phyloP scores from a whole-genome alignment of 257 asterid species.

The Jacaranda copaia region DNA sequence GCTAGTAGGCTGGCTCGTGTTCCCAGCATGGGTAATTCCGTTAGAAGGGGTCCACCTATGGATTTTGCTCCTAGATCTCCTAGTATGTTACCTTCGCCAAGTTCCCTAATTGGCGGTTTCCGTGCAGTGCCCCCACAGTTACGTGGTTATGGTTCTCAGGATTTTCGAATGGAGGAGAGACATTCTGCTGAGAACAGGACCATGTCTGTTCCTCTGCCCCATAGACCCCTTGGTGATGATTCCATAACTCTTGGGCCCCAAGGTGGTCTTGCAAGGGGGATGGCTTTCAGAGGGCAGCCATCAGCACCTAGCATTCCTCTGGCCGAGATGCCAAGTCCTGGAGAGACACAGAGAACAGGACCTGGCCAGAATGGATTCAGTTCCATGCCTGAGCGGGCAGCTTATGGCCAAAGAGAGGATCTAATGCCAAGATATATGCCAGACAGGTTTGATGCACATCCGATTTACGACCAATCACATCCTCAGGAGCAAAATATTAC shows the following conservation, averaged over 20 bases:
- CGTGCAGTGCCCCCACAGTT: constrained; percentile 63
- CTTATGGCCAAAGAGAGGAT: constrained; percentile 73
- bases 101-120: constrained; percentile 60
- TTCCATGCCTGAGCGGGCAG: constrained; percentile 61
- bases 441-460: constrained; percentile 56
- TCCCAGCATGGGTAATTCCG: constrained; percentile 64
- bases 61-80: constrained; percentile 74
- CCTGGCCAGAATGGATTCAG: constrained; percentile 64
- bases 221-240: constrained; percentile 73
- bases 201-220: constrained; percentile 69
- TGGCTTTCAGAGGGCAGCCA: constrained; percentile 82
- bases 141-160: constrained; percentile 78
- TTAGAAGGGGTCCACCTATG: constrained; percentile 68
- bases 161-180: constrained; percentile 66
- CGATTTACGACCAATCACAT: constrained; percentile 56
- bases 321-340: constrained; percentile 52
- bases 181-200: constrained; percentile 58
- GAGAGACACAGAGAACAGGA: constrained; percentile 58
- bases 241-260: constrained; percentile 86
- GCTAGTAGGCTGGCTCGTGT: constrained; percentile 67
- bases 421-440: constrained; percentile 55
- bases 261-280: constrained; percentile 91
- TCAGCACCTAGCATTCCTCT: constrained; percentile 49
- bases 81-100: constrained; percentile 61
- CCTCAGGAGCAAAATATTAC: constrained; percentile 46